Evolutionary conservation across 2,329 filamentous ascomycete species (phyloP).

Genomic region (Arthrinium puccinioides): DNA sequence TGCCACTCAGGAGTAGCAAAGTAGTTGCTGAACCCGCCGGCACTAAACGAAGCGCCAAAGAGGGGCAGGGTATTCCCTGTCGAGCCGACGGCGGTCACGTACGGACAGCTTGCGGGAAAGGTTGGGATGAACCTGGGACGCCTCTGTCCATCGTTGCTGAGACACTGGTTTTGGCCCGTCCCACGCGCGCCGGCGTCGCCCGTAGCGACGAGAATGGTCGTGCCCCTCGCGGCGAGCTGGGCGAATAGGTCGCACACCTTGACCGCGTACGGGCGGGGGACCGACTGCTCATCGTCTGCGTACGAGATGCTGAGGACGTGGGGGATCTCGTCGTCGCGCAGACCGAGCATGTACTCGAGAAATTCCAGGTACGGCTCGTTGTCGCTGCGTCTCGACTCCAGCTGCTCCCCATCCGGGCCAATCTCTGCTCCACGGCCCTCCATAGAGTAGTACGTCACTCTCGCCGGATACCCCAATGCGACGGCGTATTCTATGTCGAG

Average conservation of each 20-base stretch:
- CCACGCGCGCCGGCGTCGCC: slow-evolving; percentile 38
- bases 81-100: slow-evolving; percentile 19
- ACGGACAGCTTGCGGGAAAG: slow-evolving; percentile 42
- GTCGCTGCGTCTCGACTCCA: slow-evolving; percentile 25
- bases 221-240: slow-evolving; percentile 55
- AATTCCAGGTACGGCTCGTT: slow-evolving; percentile 66
- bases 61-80: slow-evolving; percentile 15
- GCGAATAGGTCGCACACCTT: slow-evolving; percentile 54
- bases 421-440: not conserved
- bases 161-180: slow-evolving; percentile 38
- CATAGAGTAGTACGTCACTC: not conserved
- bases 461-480: not conserved
- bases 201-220: slow-evolving; percentile 53
- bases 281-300: slow-evolving; percentile 58
- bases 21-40: slow-evolving; percentile 43
- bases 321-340: slow-evolving; percentile 44
- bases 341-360: slow-evolving; percentile 48
- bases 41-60: slow-evolving; percentile 15
- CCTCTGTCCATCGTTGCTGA: slow-evolving; percentile 44
- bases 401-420: not conserved
- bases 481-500: slow-evolving; percentile 6
- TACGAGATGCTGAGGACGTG: slow-evolving; percentile 59
- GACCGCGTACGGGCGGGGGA: slow-evolving; percentile 50
- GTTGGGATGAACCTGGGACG: slow-evolving; percentile 37
- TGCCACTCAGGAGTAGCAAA: slow-evolving; percentile 41